Evolutionary conservation across 208 protist genomes (phyloP), one percentile per base, ranked within the genome.

Genomic region (Leishmania aethiopica): DNA sequence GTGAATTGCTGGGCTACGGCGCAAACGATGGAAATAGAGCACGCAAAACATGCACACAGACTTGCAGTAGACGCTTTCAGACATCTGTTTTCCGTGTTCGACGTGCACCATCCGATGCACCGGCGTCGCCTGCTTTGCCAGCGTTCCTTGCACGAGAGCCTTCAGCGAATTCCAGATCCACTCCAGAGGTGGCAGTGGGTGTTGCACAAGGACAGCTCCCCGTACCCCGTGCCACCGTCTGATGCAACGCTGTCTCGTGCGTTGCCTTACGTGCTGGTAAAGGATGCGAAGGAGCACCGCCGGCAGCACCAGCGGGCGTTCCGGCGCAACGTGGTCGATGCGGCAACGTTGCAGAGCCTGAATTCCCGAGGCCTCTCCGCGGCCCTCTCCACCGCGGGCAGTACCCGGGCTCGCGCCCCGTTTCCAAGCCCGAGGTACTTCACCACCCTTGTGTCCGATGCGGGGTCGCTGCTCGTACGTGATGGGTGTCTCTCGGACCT

Each of bases 401-500:
- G 45, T 53, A 10, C 10, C 28, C n/a, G 59, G 13, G 35, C 42
- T 7, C 53, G n/a, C 32, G 42, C 45, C 42, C 51, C 62, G 28
- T n/a, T 49, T 40, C 62, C 60, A 6, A 62, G 17, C 8, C 77
- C 77, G 45, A 64, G 77, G 49, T 80, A 80, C 64, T 80, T 72
- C n/a, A 80, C 78, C 2, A 75, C 67, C 10, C 40, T 75, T 19
- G 67, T 81, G 5, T 70, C 66, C 2, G 78, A 75, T 75, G 78
- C 51, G 28, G 78, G 78, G 4, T 11, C 42, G 67, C 35, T 81
- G 53, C 73, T 79, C 5, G 40, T 72, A 47, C 45, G 47, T 28
- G 67, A 84, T 35, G 79, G 80, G 19, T 89, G 84, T 64, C 71
- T 92, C 2, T 84, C 85, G 1, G 87, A 90, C 66, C 79, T 92